Percentiles rank a stretch among this genome's conserved stretches.
phyloP scores from a whole-genome alignment of 139 green algal genomes.

The Chlorella sp. region DNA sequence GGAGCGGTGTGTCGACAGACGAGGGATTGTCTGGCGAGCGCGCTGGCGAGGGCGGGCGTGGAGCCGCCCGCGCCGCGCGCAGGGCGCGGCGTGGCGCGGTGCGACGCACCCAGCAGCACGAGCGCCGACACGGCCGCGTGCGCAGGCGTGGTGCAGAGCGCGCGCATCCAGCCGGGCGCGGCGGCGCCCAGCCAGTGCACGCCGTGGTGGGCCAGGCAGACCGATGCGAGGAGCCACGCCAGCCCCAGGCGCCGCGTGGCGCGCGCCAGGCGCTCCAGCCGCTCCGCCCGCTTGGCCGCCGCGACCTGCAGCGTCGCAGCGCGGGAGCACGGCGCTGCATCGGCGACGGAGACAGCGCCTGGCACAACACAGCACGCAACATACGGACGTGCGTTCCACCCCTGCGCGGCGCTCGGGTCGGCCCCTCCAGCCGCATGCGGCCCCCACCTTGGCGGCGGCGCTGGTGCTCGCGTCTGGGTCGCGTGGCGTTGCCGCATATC shows the following conservation, averaged over 20 bases:
- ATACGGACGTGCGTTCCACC: too few relatives aligned
- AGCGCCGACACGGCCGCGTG: conserved; percentile 75
- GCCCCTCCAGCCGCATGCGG: too few relatives aligned
- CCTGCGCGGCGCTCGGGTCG: too few relatives aligned
- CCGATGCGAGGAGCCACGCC: conserved; percentile 75
- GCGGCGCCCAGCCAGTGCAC: conserved; percentile 55
- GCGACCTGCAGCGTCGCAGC: conserved; percentile 4
- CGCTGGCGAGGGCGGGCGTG: too few relatives aligned
- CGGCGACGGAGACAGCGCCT: too few relatives aligned
- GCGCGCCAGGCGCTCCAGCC: conserved; percentile 49
- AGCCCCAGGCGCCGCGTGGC: conserved; percentile 66
- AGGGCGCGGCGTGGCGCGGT: too few relatives aligned
- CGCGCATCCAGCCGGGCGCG: conserved; percentile 61
- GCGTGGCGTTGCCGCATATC: conserved; percentile 31
- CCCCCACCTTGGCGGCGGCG: conserved; percentile 29
- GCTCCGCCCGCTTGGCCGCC: conserved; percentile 64
- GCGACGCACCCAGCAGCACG: conserved; percentile 71
- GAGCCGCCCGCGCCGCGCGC: too few relatives aligned
- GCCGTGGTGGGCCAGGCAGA: conserved; percentile 79
- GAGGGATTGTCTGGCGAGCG: too few relatives aligned
- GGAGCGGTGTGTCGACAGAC: not conserved
- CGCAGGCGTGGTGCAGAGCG: conserved; percentile 68
- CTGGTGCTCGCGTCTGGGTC: conserved; percentile 13
- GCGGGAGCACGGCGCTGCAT: too few relatives aligned
- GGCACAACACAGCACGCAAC: too few relatives aligned